Percentiles rank a stretch among this genome's conserved stretches.
phyloP scores from a whole-genome alignment of 768 basidiomycete species.

The Coprinellus aureogranulatus region DNA sequence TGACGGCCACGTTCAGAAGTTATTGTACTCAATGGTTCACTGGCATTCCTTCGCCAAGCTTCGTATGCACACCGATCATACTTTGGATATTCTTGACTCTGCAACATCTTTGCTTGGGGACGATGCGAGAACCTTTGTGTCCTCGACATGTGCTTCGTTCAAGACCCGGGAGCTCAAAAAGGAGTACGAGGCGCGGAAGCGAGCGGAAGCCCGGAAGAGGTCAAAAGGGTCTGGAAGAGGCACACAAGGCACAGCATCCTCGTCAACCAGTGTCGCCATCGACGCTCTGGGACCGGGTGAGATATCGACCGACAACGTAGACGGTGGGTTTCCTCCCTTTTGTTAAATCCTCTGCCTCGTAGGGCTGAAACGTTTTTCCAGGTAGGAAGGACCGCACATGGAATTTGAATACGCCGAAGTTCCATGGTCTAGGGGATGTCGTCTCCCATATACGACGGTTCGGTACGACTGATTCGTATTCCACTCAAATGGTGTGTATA shows the following conservation, averaged over 20 bases:
- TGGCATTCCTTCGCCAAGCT: constrained; percentile 37
- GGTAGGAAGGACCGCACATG: too few species aligned
- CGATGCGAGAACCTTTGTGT: neutral
- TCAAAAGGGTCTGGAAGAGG: too few species aligned
- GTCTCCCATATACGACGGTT: neutral
- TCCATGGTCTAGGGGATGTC: constrained; percentile 6
- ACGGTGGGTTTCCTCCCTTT: too few species aligned
- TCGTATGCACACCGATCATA: constrained; percentile 26
- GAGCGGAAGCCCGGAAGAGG: neutral
- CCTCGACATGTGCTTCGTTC: neutral
- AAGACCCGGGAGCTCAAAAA: neutral
- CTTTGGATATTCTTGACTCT: constrained; percentile 9
- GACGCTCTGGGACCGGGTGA: too few species aligned
- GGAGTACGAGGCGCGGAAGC: neutral
- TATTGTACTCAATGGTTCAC: constrained; percentile 25
- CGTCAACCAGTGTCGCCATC: too few species aligned
- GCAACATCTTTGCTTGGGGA: neutral
- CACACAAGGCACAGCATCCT: too few species aligned
- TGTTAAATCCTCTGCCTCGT: neutral
- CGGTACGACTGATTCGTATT: constrained; percentile 5
- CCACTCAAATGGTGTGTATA: constrained; percentile 27
- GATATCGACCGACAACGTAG: too few species aligned
- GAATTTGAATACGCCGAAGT: constrained; percentile 3
- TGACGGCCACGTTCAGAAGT: constrained; percentile 15
- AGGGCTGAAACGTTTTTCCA: constrained; percentile 8